Evolutionary conservation across 495 filamentous ascomycete genomes (phyloP).

Genomic region (Penicillium pulvis): DNA sequence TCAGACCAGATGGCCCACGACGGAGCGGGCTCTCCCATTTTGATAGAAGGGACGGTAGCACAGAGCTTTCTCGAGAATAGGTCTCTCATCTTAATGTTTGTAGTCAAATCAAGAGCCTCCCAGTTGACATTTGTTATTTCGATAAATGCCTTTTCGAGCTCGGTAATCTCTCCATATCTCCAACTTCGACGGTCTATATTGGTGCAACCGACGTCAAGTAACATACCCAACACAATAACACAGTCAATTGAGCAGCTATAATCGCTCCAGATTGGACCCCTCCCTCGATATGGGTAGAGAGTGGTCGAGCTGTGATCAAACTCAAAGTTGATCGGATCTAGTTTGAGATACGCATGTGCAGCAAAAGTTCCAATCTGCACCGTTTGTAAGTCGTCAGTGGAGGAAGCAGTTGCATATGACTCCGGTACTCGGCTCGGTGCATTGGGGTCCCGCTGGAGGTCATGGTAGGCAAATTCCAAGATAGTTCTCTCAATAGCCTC

Average conservation of each 20-base stretch:
- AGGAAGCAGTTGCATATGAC: conserved; percentile 20
- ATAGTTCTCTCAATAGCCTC: conserved; percentile 32
- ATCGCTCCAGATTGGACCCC: conserved; percentile 28
- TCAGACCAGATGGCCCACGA: conserved; percentile 26
- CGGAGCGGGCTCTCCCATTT: conserved; percentile 11
- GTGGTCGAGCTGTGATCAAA: conserved; percentile 8
- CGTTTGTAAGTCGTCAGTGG: conserved; percentile 15
- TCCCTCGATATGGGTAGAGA: conserved; percentile 30
- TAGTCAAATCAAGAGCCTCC: conserved; percentile 26
- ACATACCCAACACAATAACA: conserved; percentile 35
- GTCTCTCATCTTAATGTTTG: conserved; percentile 25
- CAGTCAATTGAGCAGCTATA: conserved; percentile 35
- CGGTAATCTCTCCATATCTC: conserved; percentile 17
- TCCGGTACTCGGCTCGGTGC: conserved; percentile 17
- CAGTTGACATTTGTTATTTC: conserved; percentile 36
- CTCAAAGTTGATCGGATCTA: conserved; percentile 13
- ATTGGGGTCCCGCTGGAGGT: conserved; percentile 32
- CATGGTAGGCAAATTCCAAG: conserved; percentile 30
- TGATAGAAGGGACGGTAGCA: conserved; percentile 3
- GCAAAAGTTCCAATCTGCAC: conserved; percentile 20
- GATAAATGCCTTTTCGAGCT: conserved; percentile 35
- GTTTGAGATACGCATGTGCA: conserved; percentile 17
- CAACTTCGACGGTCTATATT: conserved; percentile 30
- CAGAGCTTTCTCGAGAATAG: conserved; percentile 20
- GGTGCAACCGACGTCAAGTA: conserved; percentile 44